A percentile compares a stretch with the other conserved stretches of the same genome.
These are phyloP conservation scores for Pterothamnion heteromorphum DNA, from an alignment of 31 red algal genomes.

Conservation along the genomic window DNA sequence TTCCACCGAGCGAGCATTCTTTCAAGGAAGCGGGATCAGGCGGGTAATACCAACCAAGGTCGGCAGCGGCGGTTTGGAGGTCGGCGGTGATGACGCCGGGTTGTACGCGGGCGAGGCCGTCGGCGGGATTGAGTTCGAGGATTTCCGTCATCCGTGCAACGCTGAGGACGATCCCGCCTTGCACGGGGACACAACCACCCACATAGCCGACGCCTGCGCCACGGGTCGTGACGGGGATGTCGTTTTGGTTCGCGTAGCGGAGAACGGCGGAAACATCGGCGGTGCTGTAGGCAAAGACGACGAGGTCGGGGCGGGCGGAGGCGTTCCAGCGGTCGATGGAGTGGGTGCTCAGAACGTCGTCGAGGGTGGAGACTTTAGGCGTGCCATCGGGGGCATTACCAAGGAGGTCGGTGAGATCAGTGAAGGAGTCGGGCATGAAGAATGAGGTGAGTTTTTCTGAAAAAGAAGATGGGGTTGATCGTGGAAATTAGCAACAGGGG, in stretches of 20 bases:
- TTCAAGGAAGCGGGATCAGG: slow-evolving; percentile 4
- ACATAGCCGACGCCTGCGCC: slow-evolving; percentile 81
- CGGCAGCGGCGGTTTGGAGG: neutral
- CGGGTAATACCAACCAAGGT: neutral
- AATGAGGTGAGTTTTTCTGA: no score
- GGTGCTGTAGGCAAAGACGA: slow-evolving; percentile 72
- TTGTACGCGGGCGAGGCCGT: slow-evolving; percentile 88
- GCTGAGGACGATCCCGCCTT: slow-evolving; percentile 75
- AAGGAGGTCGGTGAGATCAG: no score
- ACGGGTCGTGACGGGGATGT: slow-evolving; percentile 85
- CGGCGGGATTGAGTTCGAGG: slow-evolving; percentile 67
- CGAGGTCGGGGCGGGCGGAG: no score
- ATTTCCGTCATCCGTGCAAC: slow-evolving; percentile 76
- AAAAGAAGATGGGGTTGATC: no score
- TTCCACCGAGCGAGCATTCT: neutral
- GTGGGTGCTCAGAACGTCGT: no score
- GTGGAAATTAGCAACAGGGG: no score
- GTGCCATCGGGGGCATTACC: no score
- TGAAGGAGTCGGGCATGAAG: no score
- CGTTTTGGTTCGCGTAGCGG: slow-evolving; percentile 48
- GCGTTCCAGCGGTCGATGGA: no score
- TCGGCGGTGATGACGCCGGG: slow-evolving; percentile 59
- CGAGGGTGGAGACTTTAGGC: no score
- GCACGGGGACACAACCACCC: slow-evolving; percentile 70
- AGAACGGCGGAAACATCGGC: slow-evolving; percentile 73